Evolutionary conservation across 2,329 filamentous ascomycete genomes (phyloP).

Genomic region (Cercospora beticola): DNA sequence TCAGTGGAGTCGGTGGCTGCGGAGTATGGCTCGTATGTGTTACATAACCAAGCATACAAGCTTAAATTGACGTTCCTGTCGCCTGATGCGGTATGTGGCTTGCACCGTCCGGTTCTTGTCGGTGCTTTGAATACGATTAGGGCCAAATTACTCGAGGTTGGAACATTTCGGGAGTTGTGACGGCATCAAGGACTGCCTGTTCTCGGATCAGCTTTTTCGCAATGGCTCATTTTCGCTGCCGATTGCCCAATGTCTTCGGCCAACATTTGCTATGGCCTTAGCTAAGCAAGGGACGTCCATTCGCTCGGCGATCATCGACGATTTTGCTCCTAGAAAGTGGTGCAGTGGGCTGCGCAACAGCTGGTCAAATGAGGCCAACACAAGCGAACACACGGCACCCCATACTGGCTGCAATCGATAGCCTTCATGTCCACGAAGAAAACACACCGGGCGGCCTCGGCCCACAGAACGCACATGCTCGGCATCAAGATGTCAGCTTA

Average conservation of each 20-base stretch:
- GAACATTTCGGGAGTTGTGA: too few relatives aligned
- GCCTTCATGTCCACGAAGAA: not conserved
- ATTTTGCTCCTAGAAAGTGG: not conserved
- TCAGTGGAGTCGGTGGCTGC: not conserved
- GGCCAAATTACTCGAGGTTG: not conserved
- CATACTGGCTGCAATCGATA: not conserved
- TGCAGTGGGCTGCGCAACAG: not conserved
- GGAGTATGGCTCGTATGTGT: not conserved
- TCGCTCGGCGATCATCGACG: not conserved
- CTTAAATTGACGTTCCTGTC: slow-evolving; percentile 8
- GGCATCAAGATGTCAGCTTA: not conserved
- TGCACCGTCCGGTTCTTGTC: not conserved
- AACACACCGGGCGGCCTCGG: too few relatives aligned
- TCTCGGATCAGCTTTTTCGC: not conserved
- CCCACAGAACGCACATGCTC: not conserved
- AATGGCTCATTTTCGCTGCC: not conserved
- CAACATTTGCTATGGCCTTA: not conserved
- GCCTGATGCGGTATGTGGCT: slow-evolving; percentile 1
- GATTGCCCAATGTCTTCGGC: not conserved
- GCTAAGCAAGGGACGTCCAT: not conserved
- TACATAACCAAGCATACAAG: slow-evolving; percentile 5
- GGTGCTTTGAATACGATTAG: not conserved
- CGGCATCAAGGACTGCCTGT: not conserved
- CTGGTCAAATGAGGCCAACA: not conserved
- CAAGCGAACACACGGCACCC: not conserved